Conservation (phyloP, 805 yeast species). For the Saccharomycopsis selenospora region DNA sequence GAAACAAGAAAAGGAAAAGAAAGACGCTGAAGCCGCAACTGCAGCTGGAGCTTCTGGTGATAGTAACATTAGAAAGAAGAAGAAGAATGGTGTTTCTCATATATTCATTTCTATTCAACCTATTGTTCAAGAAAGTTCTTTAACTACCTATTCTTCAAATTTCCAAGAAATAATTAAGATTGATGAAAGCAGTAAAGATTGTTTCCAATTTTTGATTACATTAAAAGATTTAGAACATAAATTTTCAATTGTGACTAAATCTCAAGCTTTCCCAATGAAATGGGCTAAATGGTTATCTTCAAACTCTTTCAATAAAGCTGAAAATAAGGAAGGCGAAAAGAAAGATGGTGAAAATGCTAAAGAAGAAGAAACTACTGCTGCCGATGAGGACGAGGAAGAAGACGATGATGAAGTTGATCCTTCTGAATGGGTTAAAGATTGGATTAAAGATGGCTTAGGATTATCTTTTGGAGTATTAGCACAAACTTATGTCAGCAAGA, state of each 20-base stretch:
- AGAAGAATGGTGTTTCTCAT: constrained; percentile 38
- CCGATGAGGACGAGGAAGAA: constrained; percentile 33
- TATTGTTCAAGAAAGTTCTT: constrained; percentile 31
- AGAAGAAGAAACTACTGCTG: constrained; percentile 23
- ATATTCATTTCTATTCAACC: constrained; percentile 69
- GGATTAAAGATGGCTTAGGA: constrained; percentile 74
- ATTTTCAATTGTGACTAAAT: constrained; percentile 63
- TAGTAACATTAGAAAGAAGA: constrained; percentile 23
- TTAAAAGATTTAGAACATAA: constrained; percentile 75
- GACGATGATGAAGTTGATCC: constrained; percentile 54
- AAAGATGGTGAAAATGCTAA: constrained; percentile 30
- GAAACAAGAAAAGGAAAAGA: constrained; percentile 27
- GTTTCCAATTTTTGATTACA: constrained; percentile 70
- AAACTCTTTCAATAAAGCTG: constrained; percentile 23
- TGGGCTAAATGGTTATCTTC: constrained; percentile 94
- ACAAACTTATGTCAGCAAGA: constrained; percentile 79
- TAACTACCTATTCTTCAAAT: constrained; percentile 22
- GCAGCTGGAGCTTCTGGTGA: constrained; percentile 15
- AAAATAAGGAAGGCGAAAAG: constrained; percentile 18
- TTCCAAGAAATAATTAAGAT: constrained; percentile 29
- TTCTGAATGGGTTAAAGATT: constrained; percentile 72
- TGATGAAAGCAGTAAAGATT: constrained; percentile 35
- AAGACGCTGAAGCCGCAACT: constrained; percentile 24
- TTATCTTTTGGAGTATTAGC: constrained; percentile 81
- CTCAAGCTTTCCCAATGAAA: constrained; percentile 83